These are phyloP conservation scores for Boletus rufocinnamomeus DNA, from an alignment of 768 basidiomycete species.

Conservation along the genomic window DNA sequence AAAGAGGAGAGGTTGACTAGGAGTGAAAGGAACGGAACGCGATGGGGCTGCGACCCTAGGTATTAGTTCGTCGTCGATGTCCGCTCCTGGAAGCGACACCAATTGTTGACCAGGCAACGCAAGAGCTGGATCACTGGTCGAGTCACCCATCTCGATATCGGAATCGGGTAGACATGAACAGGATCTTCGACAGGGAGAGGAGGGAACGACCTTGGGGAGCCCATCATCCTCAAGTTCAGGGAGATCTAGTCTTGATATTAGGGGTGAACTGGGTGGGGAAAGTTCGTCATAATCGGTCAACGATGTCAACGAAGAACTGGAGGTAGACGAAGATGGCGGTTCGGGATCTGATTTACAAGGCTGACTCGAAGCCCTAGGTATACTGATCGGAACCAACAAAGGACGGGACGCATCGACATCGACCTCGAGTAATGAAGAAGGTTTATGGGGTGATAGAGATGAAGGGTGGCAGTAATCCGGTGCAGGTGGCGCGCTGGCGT, in stretches of 20 bases:
- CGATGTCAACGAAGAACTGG: slow-evolving; percentile 22
- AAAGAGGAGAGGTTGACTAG: slow-evolving; percentile 39
- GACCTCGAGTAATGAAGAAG: slow-evolving; percentile 30
- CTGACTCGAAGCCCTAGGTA: slow-evolving; percentile 25
- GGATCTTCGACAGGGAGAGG: slow-evolving; percentile 33
- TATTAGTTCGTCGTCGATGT: slow-evolving; percentile 44
- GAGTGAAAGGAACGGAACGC: slow-evolving; percentile 16
- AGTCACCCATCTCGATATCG: slow-evolving; percentile 28
- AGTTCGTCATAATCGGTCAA: slow-evolving; percentile 28
- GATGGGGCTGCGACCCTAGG: slow-evolving; percentile 25
- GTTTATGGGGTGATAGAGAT: slow-evolving; percentile 14
- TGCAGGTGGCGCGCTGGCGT: slow-evolving; percentile 14
- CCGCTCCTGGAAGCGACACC: slow-evolving; percentile 44
- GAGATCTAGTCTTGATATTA: slow-evolving; percentile 32
- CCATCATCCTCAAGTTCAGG: slow-evolving; percentile 36
- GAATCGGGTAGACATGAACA: slow-evolving; percentile 33
- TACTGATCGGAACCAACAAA: slow-evolving; percentile 24
- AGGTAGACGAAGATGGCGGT: slow-evolving; percentile 9
- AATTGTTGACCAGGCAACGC: slow-evolving; percentile 28
- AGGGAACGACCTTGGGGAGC: slow-evolving; percentile 22
- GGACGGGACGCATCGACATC: slow-evolving; percentile 22
- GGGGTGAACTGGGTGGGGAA: slow-evolving; percentile 32
- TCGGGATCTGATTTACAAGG: slow-evolving; percentile 19
- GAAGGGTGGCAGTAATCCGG: slow-evolving; percentile 18
- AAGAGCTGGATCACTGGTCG: slow-evolving; percentile 16